phyloP scores from a whole-genome alignment of 1,284 basidiomycete genomes.

The Papiliotrema terrestris region DNA sequence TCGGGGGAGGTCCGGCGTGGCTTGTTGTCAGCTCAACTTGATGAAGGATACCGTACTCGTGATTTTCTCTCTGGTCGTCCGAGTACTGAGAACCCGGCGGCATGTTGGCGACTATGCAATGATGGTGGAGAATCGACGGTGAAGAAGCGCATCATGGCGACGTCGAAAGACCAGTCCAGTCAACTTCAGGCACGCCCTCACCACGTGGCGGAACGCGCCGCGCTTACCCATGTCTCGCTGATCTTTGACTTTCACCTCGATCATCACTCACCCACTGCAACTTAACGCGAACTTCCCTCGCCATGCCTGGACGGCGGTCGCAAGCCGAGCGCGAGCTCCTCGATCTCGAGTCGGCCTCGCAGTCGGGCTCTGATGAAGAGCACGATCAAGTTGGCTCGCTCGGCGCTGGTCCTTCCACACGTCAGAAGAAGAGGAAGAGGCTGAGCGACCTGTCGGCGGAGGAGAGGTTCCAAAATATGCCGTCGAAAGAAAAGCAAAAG shows the following conservation, averaged over 20 bases:
- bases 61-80: too few species aligned
- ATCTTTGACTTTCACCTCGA: not conserved
- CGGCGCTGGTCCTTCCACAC: not conserved
- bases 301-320: not conserved
- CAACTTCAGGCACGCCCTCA: too few species aligned
- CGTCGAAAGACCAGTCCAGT: too few species aligned
- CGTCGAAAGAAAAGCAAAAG: constrained; percentile 22
- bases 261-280: not conserved
- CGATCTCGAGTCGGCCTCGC: not conserved
- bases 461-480: constrained; percentile 28
- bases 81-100: too few species aligned
- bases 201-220: too few species aligned
- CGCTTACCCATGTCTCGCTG: not conserved
- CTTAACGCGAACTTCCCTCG: too few species aligned
- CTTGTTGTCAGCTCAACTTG: not conserved
- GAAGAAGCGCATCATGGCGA: too few species aligned
- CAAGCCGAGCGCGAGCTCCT: not conserved
- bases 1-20: too few species aligned
- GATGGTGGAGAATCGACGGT: too few species aligned
- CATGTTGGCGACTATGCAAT: too few species aligned
- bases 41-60: not conserved
- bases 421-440: not conserved
- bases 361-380: not conserved
- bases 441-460: constrained; percentile 8
- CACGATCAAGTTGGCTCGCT: not conserved